These are phyloP conservation scores for Ophiostoma australiae DNA, from an alignment of 2,329 filamentous ascomycete species.

Conservation along the genomic window DNA sequence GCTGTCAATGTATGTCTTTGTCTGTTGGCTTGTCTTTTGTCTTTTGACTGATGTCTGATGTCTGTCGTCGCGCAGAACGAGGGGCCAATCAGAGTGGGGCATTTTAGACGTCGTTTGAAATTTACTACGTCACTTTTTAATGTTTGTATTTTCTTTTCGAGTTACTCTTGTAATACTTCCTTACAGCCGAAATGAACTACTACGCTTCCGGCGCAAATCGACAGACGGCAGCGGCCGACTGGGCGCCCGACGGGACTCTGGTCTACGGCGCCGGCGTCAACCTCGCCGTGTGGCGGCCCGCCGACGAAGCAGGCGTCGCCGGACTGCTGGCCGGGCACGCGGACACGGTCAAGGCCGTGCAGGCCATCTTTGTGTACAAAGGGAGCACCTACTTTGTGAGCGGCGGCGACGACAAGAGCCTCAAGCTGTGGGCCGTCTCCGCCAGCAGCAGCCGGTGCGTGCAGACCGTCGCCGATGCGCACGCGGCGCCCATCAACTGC, in stretches of 20 bases:
- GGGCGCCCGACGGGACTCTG: constrained; percentile 67
- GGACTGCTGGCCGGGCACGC: constrained; percentile 69
- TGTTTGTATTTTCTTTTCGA: background rate
- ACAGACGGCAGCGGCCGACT: constrained; percentile 85
- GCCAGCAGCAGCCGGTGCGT: constrained; percentile 36
- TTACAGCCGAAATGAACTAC: background rate
- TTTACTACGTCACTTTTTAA: background rate
- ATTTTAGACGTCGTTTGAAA: background rate
- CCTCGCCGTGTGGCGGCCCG: constrained; percentile 80
- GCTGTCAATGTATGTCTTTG: background rate
- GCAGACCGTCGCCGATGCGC: constrained; percentile 59
- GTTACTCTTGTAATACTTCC: background rate
- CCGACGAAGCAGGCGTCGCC: constrained; percentile 53
- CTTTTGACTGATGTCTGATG: too few species aligned
- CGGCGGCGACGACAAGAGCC: constrained; percentile 73
- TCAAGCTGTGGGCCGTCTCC: constrained; percentile 63
- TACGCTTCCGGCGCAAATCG: constrained; percentile 73
- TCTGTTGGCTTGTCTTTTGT: background rate
- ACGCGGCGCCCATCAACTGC: constrained; percentile 72
- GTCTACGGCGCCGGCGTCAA: constrained; percentile 88
- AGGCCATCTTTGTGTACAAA: constrained; percentile 56
- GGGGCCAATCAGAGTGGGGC: constrained; percentile 1
- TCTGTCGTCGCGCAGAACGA: background rate
- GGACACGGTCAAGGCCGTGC: constrained; percentile 75
- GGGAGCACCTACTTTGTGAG: constrained; percentile 57